These are phyloP conservation scores for Didymella exigua DNA, from an alignment of 2,329 filamentous ascomycete genomes.

Conservation along the genomic window DNA sequence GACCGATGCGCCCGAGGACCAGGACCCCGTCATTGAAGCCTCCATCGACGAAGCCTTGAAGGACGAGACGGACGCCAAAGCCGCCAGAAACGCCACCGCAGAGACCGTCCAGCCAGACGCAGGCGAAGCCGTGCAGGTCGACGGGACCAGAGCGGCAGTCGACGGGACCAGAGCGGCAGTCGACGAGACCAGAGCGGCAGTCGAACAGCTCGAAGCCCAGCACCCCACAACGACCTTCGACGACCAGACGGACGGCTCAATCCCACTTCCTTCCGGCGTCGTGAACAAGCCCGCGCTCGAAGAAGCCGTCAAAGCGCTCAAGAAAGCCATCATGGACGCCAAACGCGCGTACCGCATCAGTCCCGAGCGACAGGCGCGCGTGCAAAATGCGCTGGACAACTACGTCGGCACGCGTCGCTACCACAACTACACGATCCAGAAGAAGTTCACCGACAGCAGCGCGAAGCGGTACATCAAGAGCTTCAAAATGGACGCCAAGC, in stretches of 20 bases:
- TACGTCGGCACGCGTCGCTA: conserved; percentile 90
- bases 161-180: conserved; percentile 14
- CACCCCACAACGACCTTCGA: conserved; percentile 35
- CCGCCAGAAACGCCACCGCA: conserved; percentile 3
- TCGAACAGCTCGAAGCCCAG: conserved; percentile 35
- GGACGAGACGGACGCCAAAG: conserved; percentile 14
- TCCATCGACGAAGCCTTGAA: conserved; percentile 23
- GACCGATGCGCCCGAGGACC: conserved; percentile 30
- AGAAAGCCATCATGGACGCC: conserved; percentile 78
- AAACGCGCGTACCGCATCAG: conserved; percentile 86
- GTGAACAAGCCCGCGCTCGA: conserved; percentile 47
- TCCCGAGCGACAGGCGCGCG: conserved; percentile 69
- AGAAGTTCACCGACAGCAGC: conserved; percentile 78
- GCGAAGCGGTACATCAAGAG: conserved; percentile 91
- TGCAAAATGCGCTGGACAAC: conserved; percentile 74
- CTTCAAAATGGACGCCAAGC: conserved; percentile 71
- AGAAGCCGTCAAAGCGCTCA: conserved; percentile 62
- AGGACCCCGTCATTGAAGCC: conserved; percentile 45
- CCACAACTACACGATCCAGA: conserved; percentile 97
- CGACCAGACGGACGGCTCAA: conserved; percentile 37
- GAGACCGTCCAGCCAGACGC: too few species aligned
- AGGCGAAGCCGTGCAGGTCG: too few species aligned
- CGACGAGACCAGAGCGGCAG: conserved; percentile 27
- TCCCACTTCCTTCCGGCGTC: conserved; percentile 32
- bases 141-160: conserved; percentile 13